A percentile compares a stretch with the other conserved stretches of the same genome.
Conservation (phyloP, 2,329 filamentous ascomycete genomes). For the Aspergillus ochraceoroseus region DNA sequence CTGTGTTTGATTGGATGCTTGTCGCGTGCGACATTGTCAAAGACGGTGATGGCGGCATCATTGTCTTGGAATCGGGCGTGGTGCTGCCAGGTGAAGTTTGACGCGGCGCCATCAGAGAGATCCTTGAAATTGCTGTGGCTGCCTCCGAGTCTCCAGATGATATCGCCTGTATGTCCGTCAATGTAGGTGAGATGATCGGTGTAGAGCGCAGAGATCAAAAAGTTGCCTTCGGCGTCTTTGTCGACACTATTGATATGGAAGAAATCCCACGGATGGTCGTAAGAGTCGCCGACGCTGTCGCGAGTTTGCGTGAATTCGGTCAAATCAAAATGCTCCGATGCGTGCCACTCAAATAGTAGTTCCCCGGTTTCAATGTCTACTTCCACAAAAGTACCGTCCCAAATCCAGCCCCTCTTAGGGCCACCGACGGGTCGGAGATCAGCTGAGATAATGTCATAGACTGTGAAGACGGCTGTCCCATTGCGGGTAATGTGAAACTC, state of each 20-base stretch:
- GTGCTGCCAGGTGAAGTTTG: conserved; percentile 51
- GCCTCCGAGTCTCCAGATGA: conserved; percentile 52
- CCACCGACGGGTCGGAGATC: conserved; percentile 39
- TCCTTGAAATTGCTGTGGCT: conserved; percentile 43
- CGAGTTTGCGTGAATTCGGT: conserved; percentile 22
- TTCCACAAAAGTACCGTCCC: conserved; percentile 45
- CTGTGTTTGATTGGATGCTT: conserved; percentile 24
- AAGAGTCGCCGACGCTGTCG: conserved; percentile 18
- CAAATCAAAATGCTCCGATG: conserved; percentile 43
- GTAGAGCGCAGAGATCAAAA: conserved; percentile 43
- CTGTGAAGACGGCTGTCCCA: conserved; percentile 42
- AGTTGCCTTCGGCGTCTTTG: conserved; percentile 47
- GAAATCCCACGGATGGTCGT: conserved; percentile 46
- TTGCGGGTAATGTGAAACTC: conserved; percentile 45
- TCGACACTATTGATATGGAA: conserved; percentile 55
- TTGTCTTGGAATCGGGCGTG: conserved; percentile 45
- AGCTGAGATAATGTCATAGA: conserved; percentile 38
- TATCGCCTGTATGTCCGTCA: conserved; percentile 42
- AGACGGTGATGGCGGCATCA: conserved; percentile 35
- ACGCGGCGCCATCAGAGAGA: conserved; percentile 41
- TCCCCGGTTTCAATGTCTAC: conserved; percentile 44
- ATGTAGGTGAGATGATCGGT: conserved; percentile 39
- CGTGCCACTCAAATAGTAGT: conserved; percentile 47
- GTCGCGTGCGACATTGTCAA: conserved; percentile 39
- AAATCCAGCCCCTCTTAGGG: conserved; percentile 37